phyloP scores from a whole-genome alignment of 352 stramenopile genomes.

The Phytopythium delawarense region DNA sequence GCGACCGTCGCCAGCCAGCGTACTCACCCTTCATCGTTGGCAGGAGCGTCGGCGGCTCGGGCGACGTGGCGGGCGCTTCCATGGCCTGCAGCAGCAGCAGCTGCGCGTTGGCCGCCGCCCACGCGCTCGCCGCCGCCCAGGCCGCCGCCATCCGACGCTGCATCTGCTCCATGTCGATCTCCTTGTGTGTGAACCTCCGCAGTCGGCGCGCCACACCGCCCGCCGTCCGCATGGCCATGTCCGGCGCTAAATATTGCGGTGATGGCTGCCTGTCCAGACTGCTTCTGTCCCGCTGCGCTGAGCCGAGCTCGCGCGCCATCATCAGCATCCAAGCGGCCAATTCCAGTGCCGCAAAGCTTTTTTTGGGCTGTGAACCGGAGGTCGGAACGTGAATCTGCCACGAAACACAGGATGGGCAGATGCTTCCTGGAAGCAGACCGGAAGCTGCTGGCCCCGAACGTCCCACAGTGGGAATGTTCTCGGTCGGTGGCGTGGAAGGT shows the following conservation, averaged over 20 bases:
- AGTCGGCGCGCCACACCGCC: not conserved
- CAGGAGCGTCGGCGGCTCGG: conserved; percentile 3
- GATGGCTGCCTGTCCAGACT: too few relatives aligned
- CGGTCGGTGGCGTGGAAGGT: not conserved
- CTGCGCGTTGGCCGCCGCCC: not conserved
- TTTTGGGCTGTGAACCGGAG: not conserved
- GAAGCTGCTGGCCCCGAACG: not conserved
- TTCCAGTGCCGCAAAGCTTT: not conserved
- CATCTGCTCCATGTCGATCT: not conserved
- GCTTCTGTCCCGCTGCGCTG: too few relatives aligned
- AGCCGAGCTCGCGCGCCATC: too few relatives aligned
- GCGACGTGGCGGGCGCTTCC: not conserved
- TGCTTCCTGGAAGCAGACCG: not conserved
- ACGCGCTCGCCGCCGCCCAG: not conserved
- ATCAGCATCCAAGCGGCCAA: too few relatives aligned
- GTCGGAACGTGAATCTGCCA: not conserved
- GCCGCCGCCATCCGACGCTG: not conserved
- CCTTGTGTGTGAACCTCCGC: not conserved
- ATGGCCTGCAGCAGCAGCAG: not conserved
- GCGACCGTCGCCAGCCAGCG: too few relatives aligned
- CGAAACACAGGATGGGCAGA: not conserved
- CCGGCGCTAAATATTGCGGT: too few relatives aligned
- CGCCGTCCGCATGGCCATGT: not conserved
- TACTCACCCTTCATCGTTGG: conserved; percentile 2
- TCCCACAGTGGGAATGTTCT: conserved; percentile 1